phyloP scores from a whole-genome alignment of 2,329 filamentous ascomycete genomes.

The Fusarium drepaniforme region DNA sequence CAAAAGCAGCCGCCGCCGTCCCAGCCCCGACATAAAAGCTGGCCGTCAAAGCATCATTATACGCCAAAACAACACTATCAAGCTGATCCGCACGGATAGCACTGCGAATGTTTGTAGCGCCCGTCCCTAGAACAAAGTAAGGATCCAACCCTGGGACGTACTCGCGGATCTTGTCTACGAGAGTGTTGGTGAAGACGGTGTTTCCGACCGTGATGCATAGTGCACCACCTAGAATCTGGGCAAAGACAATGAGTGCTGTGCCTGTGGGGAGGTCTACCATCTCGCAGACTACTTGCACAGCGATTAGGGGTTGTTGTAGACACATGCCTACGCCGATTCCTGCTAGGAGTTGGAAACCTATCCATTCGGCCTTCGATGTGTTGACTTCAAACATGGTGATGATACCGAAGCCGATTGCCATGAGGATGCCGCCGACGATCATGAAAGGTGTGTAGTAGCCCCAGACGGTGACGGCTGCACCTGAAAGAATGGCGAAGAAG shows the following conservation, averaged over 20 bases:
- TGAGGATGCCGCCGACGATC: conserved; percentile 50
- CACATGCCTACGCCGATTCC: conserved; percentile 54
- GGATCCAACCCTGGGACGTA: conserved; percentile 52
- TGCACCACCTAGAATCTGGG: conserved; percentile 55
- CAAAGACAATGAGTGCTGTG: conserved; percentile 50
- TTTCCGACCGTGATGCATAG: conserved; percentile 63
- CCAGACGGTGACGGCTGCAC: conserved; percentile 50
- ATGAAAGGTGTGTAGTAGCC: conserved; percentile 62
- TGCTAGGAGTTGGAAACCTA: conserved; percentile 56
- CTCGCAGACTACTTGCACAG: conserved; percentile 53
- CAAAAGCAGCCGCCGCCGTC: conserved; percentile 57
- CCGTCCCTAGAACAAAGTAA: conserved; percentile 46
- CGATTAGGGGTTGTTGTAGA: conserved; percentile 60
- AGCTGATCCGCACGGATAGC: conserved; percentile 46
- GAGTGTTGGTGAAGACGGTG: conserved; percentile 62
- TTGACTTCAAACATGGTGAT: conserved; percentile 55
- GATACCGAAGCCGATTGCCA: conserved; percentile 54
- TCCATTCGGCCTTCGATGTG: conserved; percentile 54
- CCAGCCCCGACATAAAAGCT: conserved; percentile 59
- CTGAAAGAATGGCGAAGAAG: conserved; percentile 49
- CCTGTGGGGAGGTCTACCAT: conserved; percentile 50
- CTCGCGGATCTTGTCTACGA: conserved; percentile 54
- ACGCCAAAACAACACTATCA: conserved; percentile 53
- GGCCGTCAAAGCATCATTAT: conserved; percentile 58
- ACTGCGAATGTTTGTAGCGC: conserved; percentile 53